phyloP scores from a whole-genome alignment of 768 basidiomycete genomes.

The Psilocybe subaeruginosa region DNA sequence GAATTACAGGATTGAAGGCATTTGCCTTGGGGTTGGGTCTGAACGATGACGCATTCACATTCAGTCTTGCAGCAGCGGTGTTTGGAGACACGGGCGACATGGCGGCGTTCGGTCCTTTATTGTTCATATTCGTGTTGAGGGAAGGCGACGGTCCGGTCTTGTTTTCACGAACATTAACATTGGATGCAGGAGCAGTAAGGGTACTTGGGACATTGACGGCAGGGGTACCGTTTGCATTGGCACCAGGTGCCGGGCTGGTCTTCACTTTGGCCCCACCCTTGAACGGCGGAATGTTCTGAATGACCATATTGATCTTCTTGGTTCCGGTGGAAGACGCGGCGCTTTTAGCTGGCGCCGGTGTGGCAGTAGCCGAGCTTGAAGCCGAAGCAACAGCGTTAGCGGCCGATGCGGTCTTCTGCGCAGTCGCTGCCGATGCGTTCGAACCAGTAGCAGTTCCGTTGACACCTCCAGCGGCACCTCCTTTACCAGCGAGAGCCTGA shows the following conservation, averaged over 20 bases:
- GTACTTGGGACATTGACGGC: conserved; percentile 11
- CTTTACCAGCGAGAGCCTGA: conserved; percentile 28
- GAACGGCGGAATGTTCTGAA: conserved; percentile 92
- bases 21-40: conserved; percentile 83
- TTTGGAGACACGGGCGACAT: conserved; percentile 50
- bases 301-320: conserved; percentile 74
- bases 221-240: conserved; percentile 7
- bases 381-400: conserved; percentile 6
- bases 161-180: neutral
- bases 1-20: conserved; percentile 69
- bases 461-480: conserved; percentile 2
- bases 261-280: conserved; percentile 49
- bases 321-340: conserved; percentile 34
- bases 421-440: conserved; percentile 12
- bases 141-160: conserved; percentile 17
- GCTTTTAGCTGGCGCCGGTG: conserved; percentile 4
- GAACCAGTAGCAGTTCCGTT: conserved; percentile 16
- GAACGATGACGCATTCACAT: conserved; percentile 91
- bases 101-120: conserved; percentile 14
- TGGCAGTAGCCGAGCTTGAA: neutral
- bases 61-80: conserved; percentile 61
- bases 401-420: conserved; percentile 10
- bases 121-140: conserved; percentile 19
- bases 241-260: conserved; percentile 33
- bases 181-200: conserved; percentile 2